A percentile compares a stretch with the other conserved stretches of the same genome.
Conservation (phyloP, 306 rosid species). For the Hippophae rhamnoides region DNA sequence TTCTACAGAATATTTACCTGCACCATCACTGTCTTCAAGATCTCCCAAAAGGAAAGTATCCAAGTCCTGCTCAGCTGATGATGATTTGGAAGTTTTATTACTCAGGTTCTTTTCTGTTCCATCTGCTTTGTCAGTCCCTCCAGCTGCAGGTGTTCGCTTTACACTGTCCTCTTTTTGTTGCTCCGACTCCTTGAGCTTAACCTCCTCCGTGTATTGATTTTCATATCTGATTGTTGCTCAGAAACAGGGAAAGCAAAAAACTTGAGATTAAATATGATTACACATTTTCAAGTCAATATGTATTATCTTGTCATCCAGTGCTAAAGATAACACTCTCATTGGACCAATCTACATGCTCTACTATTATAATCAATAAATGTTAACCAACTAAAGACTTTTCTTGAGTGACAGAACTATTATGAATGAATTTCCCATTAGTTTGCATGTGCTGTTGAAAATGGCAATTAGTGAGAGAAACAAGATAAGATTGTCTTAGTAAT, state of each 20-base stretch:
- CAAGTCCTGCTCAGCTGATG: constrained; percentile 75
- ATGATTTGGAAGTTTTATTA: constrained; percentile 49
- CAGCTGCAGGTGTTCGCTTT: constrained; percentile 38
- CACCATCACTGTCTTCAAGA: constrained; percentile 90
- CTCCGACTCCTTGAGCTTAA: constrained; percentile 59
- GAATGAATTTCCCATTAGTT: no score
- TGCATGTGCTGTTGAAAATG: no score
- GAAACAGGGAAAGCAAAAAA: constrained; percentile 8
- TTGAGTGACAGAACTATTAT: neutral
- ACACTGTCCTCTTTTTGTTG: constrained; percentile 31
- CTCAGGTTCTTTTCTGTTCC: constrained; percentile 37
- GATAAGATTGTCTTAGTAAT: neutral
- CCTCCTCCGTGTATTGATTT: constrained; percentile 73
- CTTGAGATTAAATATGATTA: neutral
- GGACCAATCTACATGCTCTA: neutral
- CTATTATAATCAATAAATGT: neutral
- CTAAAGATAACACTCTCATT: neutral
- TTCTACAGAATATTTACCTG: constrained; percentile 38
- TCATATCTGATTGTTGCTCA: constrained; percentile 52
- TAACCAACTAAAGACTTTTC: neutral
- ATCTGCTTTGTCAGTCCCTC: constrained; percentile 47
- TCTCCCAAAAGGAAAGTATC: constrained; percentile 92
- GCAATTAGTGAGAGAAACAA: no score
- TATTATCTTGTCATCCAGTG: neutral
- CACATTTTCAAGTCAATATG: neutral